Conservation (phyloP, 1,284 basidiomycete species). For the Cutaneotrichosporon sp. region DNA sequence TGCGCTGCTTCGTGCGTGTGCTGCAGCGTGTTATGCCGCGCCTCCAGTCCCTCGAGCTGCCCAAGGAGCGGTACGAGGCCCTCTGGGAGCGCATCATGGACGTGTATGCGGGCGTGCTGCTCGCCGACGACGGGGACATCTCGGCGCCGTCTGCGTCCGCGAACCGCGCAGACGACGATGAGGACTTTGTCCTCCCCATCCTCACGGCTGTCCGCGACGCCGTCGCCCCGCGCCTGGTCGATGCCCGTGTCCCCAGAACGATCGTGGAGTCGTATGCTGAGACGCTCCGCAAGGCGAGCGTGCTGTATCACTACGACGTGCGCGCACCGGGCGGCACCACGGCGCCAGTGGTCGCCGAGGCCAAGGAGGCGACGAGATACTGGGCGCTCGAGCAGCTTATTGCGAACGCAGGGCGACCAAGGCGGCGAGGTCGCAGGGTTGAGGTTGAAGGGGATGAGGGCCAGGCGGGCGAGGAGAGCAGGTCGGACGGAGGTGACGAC, state of each 20-base stretch:
- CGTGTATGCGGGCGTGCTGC: conserved; percentile 74
- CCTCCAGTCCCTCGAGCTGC: conserved; percentile 55
- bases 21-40: conserved; percentile 25
- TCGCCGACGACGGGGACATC: conserved; percentile 72
- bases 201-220: conserved; percentile 75
- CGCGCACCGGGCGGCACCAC: conserved; percentile 32
- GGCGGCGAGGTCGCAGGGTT: not conserved
- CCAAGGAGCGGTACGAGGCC: conserved; percentile 65
- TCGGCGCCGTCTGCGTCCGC: not conserved
- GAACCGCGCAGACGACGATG: conserved; percentile 74
- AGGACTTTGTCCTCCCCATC: conserved; percentile 83
- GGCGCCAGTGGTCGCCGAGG: conserved; percentile 56
- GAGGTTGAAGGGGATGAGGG: not conserved
- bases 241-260: conserved; percentile 68
- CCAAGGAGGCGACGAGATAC: conserved; percentile 82
- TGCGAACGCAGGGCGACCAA: conserved; percentile 3
- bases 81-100: conserved; percentile 87
- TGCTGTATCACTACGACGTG: conserved; percentile 59
- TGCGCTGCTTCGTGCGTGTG: conserved; percentile 31
- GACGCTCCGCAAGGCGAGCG: conserved; percentile 73
- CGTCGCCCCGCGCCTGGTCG: conserved; percentile 73
- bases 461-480: not conserved
- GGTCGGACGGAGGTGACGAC: not conserved
- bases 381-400: conserved; percentile 94
- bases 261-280: conserved; percentile 71